Percentiles rank a stretch among this genome's conserved stretches.
These are phyloP conservation scores for Claviceps citrina DNA, from an alignment of 2,329 filamentous ascomycete genomes.

Conservation along the genomic window DNA sequence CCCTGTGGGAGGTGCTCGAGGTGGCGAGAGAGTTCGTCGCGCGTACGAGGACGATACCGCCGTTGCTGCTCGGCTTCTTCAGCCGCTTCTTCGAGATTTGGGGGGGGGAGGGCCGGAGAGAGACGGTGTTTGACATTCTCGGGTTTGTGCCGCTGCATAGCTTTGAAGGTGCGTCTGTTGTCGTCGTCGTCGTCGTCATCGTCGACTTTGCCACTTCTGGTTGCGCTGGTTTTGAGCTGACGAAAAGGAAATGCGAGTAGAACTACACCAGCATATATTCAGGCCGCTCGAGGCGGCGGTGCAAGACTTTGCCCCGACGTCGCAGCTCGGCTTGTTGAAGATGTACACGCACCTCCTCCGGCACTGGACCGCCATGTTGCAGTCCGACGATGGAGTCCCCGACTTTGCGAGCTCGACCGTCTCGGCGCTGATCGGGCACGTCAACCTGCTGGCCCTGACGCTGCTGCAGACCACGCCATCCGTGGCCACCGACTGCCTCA, in stretches of 20 bases:
- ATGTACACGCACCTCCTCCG: slow-evolving; percentile 55
- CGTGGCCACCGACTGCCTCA: slow-evolving; percentile 32
- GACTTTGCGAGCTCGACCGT: slow-evolving; percentile 23
- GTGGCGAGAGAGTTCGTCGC: slow-evolving; percentile 40
- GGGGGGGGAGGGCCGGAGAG: slow-evolving; percentile 42
- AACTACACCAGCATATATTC: slow-evolving; percentile 34
- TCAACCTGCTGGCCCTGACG: slow-evolving; percentile 41
- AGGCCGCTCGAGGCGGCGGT: slow-evolving; percentile 35
- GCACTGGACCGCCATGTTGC: slow-evolving; percentile 37
- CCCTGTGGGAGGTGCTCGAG: slow-evolving; percentile 38
- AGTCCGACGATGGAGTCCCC: slow-evolving; percentile 23
- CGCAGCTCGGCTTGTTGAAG: slow-evolving; percentile 43
- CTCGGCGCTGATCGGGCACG: slow-evolving; percentile 29
- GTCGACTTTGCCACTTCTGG: too few relatives aligned
- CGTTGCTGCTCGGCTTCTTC: slow-evolving; percentile 35
- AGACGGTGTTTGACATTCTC: slow-evolving; percentile 42
- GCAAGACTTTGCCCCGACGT: slow-evolving; percentile 31
- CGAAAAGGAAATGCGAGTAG: slow-evolving; percentile 20
- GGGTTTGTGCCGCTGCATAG: slow-evolving; percentile 36
- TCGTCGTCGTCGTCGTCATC: too few relatives aligned
- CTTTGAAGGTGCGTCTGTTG: slow-evolving; percentile 45
- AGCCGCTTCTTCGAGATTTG: slow-evolving; percentile 40
- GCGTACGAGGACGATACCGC: slow-evolving; percentile 37
- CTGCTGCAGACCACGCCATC: slow-evolving; percentile 38
- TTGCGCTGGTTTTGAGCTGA: background rate